phyloP scores from a whole-genome alignment of 1,284 basidiomycete species.

The Waitea zeae region DNA sequence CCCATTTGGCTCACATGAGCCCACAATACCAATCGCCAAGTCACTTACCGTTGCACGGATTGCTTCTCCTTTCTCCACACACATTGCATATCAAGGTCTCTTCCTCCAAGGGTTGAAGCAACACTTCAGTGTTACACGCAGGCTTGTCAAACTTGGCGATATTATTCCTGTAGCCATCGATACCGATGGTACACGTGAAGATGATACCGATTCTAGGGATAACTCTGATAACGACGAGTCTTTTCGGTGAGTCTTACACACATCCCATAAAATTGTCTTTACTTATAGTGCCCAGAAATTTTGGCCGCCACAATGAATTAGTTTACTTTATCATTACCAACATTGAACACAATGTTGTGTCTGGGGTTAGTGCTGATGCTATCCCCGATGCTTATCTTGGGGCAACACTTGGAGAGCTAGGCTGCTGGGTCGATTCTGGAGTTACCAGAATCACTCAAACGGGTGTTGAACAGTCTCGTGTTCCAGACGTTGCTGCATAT shows the following conservation, averaged over 20 bases:
- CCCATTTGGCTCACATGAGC: slow-evolving; percentile 35
- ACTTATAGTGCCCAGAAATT: neutral
- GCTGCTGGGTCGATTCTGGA: slow-evolving; percentile 70
- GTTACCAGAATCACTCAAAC: slow-evolving; percentile 65
- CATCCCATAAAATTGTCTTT: too few relatives aligned
- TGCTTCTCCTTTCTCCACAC: slow-evolving; percentile 63
- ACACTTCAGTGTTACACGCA: slow-evolving; percentile 42
- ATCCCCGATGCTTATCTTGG: slow-evolving; percentile 31
- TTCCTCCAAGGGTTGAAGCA: slow-evolving; percentile 53
- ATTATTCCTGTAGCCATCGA: slow-evolving; percentile 61
- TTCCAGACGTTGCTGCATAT: slow-evolving; percentile 47
- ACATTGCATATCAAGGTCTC: slow-evolving; percentile 54
- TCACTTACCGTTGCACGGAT: slow-evolving; percentile 71
- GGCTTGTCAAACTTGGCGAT: slow-evolving; percentile 69
- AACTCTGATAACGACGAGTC: slow-evolving; percentile 13
- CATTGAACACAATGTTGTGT: slow-evolving; percentile 43
- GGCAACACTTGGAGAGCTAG: slow-evolving; percentile 50
- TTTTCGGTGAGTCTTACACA: too few relatives aligned
- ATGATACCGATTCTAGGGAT: slow-evolving; percentile 14
- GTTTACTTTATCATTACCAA: slow-evolving; percentile 73
- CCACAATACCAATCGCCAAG: slow-evolving; percentile 54
- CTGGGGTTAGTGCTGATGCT: slow-evolving; percentile 9
- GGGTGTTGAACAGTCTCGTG: slow-evolving; percentile 54
- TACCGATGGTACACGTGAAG: slow-evolving; percentile 22
- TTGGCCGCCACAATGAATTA: slow-evolving; percentile 16